Base-by-base conservation (phyloP, 1,284 basidiomycete species). In the Cutaneotrichosporon mucoides region DNA sequence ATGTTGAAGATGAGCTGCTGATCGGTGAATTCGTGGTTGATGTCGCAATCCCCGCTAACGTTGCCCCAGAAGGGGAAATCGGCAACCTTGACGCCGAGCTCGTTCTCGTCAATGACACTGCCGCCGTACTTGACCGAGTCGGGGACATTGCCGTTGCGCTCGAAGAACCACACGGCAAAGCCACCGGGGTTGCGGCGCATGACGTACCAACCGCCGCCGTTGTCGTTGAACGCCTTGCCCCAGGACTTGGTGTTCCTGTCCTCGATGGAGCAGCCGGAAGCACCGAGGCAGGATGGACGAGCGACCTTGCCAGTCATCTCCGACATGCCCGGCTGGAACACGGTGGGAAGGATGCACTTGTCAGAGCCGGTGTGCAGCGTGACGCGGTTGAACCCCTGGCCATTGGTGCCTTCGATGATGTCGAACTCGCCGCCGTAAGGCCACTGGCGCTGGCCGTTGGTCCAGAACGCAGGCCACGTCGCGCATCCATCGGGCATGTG, bases 371-470 rank as follows among this genome's bases (percentile, higher is more conserved):
- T 33, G 60, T 63, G 41, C 54, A 58, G 8, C 2, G 58, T 56
- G 38, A 57, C 38, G 44, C 44, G 49, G 57, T 63, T 63, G 13
- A 2, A 12, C 24, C 48, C 15, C 15, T 53, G 13, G 34, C 45
- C 53, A 69, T 90, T 85, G 56, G 52, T 55, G 37, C 58, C 62
- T 77, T 93, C 92, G 34, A 92, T 80, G 60, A 92, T 90, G 76
- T 93, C 91, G 47, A 93, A 91, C 78, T 93, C 90, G 44, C 90
- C 89, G 0, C 80, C 80, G 3, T 68, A 68, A 5, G 90, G 90
- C 90, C 90, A 92, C 60, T 84, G 81, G 37, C 69, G 65, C 50
- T 79, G 63, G 47, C 82, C 84, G 38, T 83, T 66, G 36, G 84
- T 84, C 86, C 86, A 88, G 67, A 82, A 86, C 9, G 85, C 85